phyloP scores from a whole-genome alignment of 2,329 filamentous ascomycete genomes.

The Sphaerulina vaccinii region DNA sequence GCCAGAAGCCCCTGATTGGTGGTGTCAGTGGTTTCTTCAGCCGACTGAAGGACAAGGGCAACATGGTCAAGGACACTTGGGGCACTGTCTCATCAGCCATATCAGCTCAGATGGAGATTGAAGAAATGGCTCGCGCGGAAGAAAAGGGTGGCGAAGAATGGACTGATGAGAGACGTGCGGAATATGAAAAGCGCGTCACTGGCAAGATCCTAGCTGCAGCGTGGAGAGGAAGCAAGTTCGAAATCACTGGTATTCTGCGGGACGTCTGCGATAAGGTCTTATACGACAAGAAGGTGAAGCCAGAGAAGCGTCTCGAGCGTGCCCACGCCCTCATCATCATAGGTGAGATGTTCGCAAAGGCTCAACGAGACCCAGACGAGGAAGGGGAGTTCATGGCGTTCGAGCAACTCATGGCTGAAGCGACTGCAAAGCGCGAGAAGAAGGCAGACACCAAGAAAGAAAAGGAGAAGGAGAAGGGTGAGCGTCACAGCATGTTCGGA shows the following conservation, averaged over 20 bases:
- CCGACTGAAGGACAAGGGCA: constrained; percentile 92
- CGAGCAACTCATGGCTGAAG: constrained; percentile 95
- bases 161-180: constrained; percentile 95
- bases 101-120: constrained; percentile 96
- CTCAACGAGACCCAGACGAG: constrained; percentile 85
- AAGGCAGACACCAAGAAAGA: constrained; percentile 72
- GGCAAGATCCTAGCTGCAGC: constrained; percentile 97
- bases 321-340: constrained; percentile 86
- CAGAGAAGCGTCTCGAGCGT: constrained; percentile 83
- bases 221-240: constrained; percentile 94
- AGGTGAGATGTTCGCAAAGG: constrained; percentile 87
- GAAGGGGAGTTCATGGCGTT: constrained; percentile 99
- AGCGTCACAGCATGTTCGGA: constrained; percentile 17
- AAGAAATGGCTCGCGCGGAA: constrained; percentile 97
- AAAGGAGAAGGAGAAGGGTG: constrained; percentile 28
- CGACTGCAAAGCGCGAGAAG: constrained; percentile 87
- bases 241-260: constrained; percentile 92
- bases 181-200: constrained; percentile 93
- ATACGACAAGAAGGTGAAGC: constrained; percentile 72
- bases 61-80: constrained; percentile 96
- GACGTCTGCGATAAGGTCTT: constrained; percentile 91
- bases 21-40: constrained; percentile 95
- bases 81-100: constrained; percentile 95
- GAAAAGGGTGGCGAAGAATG: constrained; percentile 93
- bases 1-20: constrained; percentile 79